A percentile compares a stretch with the other conserved stretches of the same genome.
phyloP scores from a whole-genome alignment of 257 asterid genomes.

The Echium plantagineum region DNA sequence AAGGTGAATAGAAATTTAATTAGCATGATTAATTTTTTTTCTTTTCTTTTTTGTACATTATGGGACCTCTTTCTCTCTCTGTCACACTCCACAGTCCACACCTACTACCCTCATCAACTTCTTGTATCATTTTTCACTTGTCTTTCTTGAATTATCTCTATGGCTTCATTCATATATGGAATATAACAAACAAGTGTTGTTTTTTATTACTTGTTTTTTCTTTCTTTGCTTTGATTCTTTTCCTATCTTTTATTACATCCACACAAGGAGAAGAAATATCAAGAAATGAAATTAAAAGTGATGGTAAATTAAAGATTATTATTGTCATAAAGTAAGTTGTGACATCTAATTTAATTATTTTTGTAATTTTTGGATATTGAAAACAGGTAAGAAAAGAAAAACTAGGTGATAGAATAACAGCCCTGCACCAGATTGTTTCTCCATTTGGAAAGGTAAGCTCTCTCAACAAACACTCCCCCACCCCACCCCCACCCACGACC shows the following conservation, averaged over 20 bases:
- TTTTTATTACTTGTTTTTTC: slow-evolving; percentile 44
- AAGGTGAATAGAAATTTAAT: slow-evolving; percentile 43
- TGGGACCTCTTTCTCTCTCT: background rate
- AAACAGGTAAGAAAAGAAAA: slow-evolving; percentile 77
- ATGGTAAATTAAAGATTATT: background rate
- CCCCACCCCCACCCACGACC: background rate
- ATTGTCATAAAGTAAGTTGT: slow-evolving; percentile 9
- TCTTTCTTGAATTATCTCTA: slow-evolving; percentile 4
- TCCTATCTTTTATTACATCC: slow-evolving; percentile 30
- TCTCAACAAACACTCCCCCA: background rate
- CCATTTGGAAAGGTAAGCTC: slow-evolving; percentile 81
- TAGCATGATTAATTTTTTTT: no score
- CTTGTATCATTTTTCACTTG: background rate
- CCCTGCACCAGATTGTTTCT: slow-evolving; percentile 83
- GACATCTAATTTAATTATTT: slow-evolving; percentile 8
- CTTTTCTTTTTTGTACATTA: background rate
- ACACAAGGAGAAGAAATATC: slow-evolving; percentile 19
- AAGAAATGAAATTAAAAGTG: background rate
- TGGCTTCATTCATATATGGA: slow-evolving; percentile 29
- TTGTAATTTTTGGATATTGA: background rate
- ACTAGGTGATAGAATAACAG: slow-evolving; percentile 73
- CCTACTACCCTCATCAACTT: background rate
- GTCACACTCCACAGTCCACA: background rate
- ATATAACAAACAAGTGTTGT: slow-evolving; percentile 30
- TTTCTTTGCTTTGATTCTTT: slow-evolving; percentile 33